Percentiles rank a stretch among this genome's conserved stretches.
Evolutionary conservation across 305 asterid species (phyloP).

Genomic region (Stenogyne calaminthoides): DNA sequence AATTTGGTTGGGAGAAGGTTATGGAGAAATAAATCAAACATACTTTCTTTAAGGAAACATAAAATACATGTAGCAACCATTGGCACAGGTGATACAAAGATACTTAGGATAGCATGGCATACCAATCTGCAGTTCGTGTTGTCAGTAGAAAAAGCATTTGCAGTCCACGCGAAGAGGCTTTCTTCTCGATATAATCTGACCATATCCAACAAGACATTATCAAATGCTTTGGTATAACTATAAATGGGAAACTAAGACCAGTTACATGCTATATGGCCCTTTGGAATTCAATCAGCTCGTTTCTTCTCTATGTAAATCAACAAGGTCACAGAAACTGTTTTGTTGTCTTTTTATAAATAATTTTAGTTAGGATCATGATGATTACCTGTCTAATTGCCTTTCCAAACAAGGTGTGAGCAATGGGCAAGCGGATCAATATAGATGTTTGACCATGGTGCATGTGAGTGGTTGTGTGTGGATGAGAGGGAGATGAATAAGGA

Average conservation of each 20-base stretch:
- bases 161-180: conserved; percentile 79
- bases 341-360: not conserved
- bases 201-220: conserved; percentile 6
- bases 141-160: conserved; percentile 80
- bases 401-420: not conserved
- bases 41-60: not conserved
- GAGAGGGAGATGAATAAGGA: not conserved
- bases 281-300: not conserved
- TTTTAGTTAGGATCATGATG: not conserved
- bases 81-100: conserved; percentile 6
- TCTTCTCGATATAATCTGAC: conserved; percentile 91
- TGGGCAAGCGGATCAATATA: not conserved
- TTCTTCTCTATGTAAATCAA: conserved; percentile 11
- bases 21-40: not conserved
- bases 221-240: conserved; percentile 13
- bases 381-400: not conserved
- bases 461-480: not conserved
- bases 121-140: conserved; percentile 90
- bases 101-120: conserved; percentile 29
- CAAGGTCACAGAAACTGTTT: not conserved
- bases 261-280: not conserved
- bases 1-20: not conserved
- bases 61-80: conserved; percentile 1
- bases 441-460: conserved; percentile 3
- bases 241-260: not conserved